These are phyloP conservation scores for Spizellomyces sp. DNA, from an alignment of 192 early-diverging fungal species.

Conservation along the genomic window DNA sequence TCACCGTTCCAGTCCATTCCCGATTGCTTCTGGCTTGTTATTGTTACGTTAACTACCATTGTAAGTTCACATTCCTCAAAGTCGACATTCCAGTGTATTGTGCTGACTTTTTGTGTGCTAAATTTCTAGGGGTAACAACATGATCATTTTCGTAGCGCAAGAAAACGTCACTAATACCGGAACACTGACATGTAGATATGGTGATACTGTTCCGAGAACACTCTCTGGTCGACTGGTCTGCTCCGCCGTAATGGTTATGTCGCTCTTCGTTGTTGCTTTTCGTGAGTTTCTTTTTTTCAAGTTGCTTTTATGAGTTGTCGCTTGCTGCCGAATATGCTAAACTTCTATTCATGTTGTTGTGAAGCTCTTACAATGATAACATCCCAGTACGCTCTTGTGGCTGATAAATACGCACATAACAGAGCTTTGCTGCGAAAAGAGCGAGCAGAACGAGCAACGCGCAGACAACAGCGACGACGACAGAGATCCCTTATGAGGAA, in stretches of 20 bases:
- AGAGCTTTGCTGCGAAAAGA: conserved; percentile 7
- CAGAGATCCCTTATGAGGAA: not conserved
- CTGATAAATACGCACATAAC: conserved; percentile 20
- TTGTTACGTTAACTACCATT: conserved; percentile 36
- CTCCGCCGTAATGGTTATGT: conserved; percentile 21
- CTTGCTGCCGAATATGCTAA: no score
- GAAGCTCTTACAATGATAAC: conserved; percentile 40
- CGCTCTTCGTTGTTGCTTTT: conserved; percentile 27
- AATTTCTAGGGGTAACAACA: not conserved
- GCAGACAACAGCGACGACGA: conserved; percentile 3
- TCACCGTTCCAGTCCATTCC: conserved; percentile 39
- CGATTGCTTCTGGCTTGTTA: conserved; percentile 31
- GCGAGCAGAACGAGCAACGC: conserved; percentile 7
- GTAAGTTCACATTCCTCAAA: no score
- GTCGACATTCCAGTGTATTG: no score
- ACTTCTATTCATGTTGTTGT: conserved; percentile 15
- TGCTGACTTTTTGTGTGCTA: not conserved
- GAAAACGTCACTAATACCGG: not conserved
- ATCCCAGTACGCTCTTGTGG: conserved; percentile 34
- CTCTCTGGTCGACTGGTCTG: conserved; percentile 20
- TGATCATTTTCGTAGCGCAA: not conserved
- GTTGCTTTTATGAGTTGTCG: no score
- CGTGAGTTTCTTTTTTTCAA: no score
- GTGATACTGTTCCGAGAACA: conserved; percentile 31
- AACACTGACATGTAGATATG: conserved; percentile 25